phyloP scores from a whole-genome alignment of 305 asterid genomes.

The Solanum hybrid region DNA sequence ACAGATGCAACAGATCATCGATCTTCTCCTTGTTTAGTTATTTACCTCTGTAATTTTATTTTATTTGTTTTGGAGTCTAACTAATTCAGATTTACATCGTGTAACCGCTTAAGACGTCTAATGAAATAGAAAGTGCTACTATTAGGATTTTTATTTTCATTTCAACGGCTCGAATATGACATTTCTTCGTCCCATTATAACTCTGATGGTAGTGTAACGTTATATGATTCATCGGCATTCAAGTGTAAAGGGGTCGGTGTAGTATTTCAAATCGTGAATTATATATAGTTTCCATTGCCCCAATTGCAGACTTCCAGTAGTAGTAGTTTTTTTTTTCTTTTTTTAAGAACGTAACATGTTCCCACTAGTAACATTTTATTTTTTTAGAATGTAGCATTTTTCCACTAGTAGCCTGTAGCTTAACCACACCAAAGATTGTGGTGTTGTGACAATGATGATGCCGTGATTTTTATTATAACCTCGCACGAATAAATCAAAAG shows the following conservation, averaged over 20 bases:
- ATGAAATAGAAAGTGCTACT: background rate
- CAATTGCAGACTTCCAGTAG: too few species aligned
- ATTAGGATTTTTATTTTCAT: background rate
- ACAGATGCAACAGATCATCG: background rate
- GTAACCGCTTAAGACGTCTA: background rate
- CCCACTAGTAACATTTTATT: background rate
- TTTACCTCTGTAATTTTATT: background rate
- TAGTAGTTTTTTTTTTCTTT: too few species aligned
- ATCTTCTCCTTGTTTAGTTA: background rate
- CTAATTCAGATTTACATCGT: background rate
- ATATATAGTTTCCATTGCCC: too few species aligned
- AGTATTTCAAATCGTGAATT: background rate
- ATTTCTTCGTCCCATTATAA: background rate
- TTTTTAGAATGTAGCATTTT: background rate
- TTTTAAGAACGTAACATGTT: background rate
- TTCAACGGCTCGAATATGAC: background rate
- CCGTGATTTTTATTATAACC: too few species aligned
- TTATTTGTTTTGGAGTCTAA: background rate
- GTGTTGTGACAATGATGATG: too few species aligned
- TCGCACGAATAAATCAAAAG: background rate
- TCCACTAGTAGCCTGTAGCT: background rate
- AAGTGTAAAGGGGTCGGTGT: background rate
- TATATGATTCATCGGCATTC: background rate
- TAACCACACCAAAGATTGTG: background rate
- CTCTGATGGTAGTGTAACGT: background rate